Base-by-base conservation (phyloP, 2,329 filamentous ascomycete species). In the Venturiaceae sp. region DNA sequence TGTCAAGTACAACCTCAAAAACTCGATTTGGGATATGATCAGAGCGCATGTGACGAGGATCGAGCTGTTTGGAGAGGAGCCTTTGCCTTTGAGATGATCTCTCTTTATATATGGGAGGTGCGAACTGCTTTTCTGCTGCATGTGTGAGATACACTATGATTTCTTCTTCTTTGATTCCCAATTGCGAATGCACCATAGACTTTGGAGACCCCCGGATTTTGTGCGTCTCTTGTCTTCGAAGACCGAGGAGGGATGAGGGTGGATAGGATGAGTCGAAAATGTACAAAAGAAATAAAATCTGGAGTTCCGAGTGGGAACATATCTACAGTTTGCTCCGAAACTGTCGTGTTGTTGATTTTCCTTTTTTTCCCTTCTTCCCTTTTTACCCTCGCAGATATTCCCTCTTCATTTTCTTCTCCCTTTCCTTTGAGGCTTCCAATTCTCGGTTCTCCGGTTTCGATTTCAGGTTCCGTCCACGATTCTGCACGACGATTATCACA, bases 1-100 rank as follows among this genome's bases (percentile, higher is more conserved):
- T 7, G 55, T 58, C 16, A n/a, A 28, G 30, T 58, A 58, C 26
- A 58, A 58, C 32, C 44, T 58, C n/a, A 58, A 58, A 30, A 39
- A 58, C 41, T 47, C 28, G 16, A 58, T 58, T 16, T 58, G 55
- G 44, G 55, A 44, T 16, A 58, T 58, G 55, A 58, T 58, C 21
- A 34, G 41, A 34, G 55, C 55, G 14, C 55, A 58, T n/a, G 32
- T 44, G 21, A 21, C 41, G 19, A 39, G 55, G 26, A 47, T 58
- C 19, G 30, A 47, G 8, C 19, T 52, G 44, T 58, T 58, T 36
- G 55, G 39, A 33, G 41, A 58, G 26, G 53, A 56, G 36, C 28
- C 34, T 21, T 11, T 56, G 19, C 33, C 37, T 28, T 30, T 56
- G 21, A 37, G 53, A 46, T 44, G 36, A 56, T 30, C 9, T 32